These are phyloP conservation scores for Bromus sterilis DNA, from an alignment of 176 grass and related monocot species.

Conservation along the genomic window DNA sequence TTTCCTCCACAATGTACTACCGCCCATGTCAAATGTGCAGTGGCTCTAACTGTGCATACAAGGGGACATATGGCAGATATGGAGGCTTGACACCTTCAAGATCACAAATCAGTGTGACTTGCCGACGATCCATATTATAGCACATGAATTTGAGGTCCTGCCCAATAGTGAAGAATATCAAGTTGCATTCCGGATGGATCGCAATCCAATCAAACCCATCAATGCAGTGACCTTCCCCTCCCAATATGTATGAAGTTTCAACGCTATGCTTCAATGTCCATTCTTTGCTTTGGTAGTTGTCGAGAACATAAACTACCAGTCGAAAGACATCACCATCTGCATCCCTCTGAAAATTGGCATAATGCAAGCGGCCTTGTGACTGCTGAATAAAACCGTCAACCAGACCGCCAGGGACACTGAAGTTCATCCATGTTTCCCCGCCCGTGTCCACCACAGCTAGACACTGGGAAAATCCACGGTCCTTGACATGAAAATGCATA, in stretches of 20 bases:
- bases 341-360: background rate
- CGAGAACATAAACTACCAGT: background rate
- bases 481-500: background rate
- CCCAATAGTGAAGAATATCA: background rate
- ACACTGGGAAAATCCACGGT: background rate
- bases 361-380: background rate
- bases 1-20: background rate
- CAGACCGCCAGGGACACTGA: background rate
- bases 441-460: background rate
- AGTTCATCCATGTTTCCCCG: background rate
- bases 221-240: background rate
- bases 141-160: background rate
- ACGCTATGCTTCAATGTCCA: background rate
- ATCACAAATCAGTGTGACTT: background rate
- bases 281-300: background rate
- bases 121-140: background rate
- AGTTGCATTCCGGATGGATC: background rate
- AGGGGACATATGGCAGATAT: background rate
- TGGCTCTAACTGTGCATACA: background rate
- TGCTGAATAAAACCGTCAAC: background rate
- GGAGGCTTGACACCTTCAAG: background rate
- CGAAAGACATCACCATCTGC: background rate
- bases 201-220: background rate
- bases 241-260: background rate
- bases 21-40: background rate